These are phyloP conservation scores for Chaetomium sp. DNA, from an alignment of 2,329 filamentous ascomycete species.

Conservation along the genomic window DNA sequence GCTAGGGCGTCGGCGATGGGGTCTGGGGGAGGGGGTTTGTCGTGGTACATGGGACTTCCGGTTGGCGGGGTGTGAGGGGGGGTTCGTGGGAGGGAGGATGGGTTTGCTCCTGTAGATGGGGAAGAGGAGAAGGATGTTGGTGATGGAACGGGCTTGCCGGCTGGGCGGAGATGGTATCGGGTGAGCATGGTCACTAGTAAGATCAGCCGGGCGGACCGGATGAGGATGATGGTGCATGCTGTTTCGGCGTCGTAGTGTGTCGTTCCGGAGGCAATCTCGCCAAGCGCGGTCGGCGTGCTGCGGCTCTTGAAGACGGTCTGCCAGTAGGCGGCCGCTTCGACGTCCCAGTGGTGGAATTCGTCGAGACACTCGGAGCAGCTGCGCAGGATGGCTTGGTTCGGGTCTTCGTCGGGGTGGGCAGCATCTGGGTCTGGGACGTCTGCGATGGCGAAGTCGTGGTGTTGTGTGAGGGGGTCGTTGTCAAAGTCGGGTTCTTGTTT, in stretches of 20 bases:
- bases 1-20: background rate
- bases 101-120: too few species aligned
- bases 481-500: background rate
- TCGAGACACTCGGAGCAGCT: conserved; percentile 27
- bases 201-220: conserved; percentile 29
- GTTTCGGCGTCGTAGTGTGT: conserved; percentile 28
- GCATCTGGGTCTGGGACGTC: background rate
- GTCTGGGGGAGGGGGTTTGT: background rate
- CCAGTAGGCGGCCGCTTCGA: conserved; percentile 29
- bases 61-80: background rate
- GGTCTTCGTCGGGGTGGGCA: background rate
- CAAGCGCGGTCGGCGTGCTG: conserved; percentile 24
- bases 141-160: too few species aligned
- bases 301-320: conserved; percentile 27
- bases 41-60: background rate
- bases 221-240: conserved; percentile 29
- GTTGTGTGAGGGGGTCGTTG: background rate
- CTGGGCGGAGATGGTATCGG: conserved; percentile 15
- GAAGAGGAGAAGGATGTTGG: too few species aligned
- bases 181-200: conserved; percentile 27
- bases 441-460: background rate
- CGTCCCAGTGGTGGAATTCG: conserved; percentile 28
- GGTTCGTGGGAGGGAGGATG: background rate
- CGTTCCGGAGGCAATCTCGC: conserved; percentile 19
- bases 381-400: conserved; percentile 2